Evolutionary conservation across 495 filamentous ascomycete species (phyloP).

Genomic region (Barbatosphaeria neglecta): DNA sequence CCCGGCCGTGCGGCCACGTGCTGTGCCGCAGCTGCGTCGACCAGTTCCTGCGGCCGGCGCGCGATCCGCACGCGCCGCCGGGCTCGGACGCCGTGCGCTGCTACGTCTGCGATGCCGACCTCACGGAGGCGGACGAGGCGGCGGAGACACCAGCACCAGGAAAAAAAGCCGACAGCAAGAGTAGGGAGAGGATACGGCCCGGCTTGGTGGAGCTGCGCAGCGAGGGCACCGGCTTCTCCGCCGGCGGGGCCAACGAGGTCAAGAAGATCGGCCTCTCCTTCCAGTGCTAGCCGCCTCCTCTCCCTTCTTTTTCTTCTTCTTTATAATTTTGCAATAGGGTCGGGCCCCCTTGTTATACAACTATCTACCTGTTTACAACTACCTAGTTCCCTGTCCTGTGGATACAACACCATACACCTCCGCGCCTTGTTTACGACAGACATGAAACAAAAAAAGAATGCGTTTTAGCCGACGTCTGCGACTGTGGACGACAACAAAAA

Average conservation of each 20-base stretch:
- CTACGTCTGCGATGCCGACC: constrained; percentile 78
- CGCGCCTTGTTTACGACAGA: too few species aligned
- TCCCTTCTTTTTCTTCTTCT: not conserved
- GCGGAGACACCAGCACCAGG: too few species aligned
- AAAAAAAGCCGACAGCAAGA: constrained; percentile 31
- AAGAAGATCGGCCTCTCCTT: constrained; percentile 74
- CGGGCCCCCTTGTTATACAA: too few species aligned
- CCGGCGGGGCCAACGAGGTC: constrained; percentile 69
- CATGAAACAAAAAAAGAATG: too few species aligned
- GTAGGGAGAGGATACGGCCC: constrained; percentile 50
- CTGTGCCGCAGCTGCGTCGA: constrained; percentile 79
- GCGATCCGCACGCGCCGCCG: constrained; percentile 53
- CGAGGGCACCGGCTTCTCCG: constrained; percentile 90
- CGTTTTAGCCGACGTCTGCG: too few species aligned
- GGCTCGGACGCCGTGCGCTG: constrained; percentile 52
- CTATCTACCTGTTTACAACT: too few species aligned
- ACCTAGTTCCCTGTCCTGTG: too few species aligned
- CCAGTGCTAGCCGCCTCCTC: constrained; percentile 48
- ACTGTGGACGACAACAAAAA: too few species aligned
- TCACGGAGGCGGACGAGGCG: constrained; percentile 38
- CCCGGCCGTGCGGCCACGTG: constrained; percentile 90
- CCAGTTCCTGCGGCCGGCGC: constrained; percentile 66
- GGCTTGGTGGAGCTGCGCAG: constrained; percentile 76
- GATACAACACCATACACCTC: too few species aligned
- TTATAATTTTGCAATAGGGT: too few species aligned